Evolutionary conservation across 2,329 filamentous ascomycete species (phyloP).

Genomic region (Orbilia brochopaga): DNA sequence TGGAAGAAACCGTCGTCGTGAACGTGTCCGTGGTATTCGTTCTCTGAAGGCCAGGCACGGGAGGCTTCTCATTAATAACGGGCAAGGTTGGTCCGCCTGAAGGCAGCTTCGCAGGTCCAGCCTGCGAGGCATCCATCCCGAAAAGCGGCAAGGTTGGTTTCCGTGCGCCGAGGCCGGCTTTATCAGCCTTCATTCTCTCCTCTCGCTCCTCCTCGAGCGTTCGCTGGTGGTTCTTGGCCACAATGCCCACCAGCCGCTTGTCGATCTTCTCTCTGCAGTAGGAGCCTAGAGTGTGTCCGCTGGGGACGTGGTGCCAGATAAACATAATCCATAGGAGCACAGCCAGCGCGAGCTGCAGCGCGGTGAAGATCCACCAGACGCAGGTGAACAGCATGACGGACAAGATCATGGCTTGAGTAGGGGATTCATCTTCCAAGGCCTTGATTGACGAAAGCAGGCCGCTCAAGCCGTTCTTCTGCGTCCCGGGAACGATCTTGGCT

Average conservation of each 20-base stretch:
- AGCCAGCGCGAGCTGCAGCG: conserved; percentile 75
- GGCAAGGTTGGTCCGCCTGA: conserved; percentile 30
- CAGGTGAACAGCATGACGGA: conserved; percentile 80
- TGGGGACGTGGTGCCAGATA: conserved; percentile 88
- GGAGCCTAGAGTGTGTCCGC: conserved; percentile 75
- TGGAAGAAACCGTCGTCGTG: conserved; percentile 47
- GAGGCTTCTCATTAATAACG: conserved; percentile 29
- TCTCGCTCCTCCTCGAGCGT: conserved; percentile 74
- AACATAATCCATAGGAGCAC: conserved; percentile 83
- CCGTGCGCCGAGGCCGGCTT: conserved; percentile 25
- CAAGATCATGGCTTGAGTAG: conserved; percentile 76
- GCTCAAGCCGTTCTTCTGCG: conserved; percentile 60
- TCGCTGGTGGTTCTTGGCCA: conserved; percentile 84
- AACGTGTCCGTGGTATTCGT: conserved; percentile 47
- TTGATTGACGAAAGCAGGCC: conserved; percentile 55
- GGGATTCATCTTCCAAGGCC: conserved; percentile 72
- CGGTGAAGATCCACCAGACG: conserved; percentile 83
- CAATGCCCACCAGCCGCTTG: conserved; percentile 79
- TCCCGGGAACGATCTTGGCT: conserved; percentile 71
- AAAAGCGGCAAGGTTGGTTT: conserved; percentile 43
- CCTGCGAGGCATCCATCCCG: conserved; percentile 2
- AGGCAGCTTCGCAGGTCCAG: conserved; percentile 10
- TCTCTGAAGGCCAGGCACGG: conserved; percentile 35
- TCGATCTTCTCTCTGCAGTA: conserved; percentile 95
- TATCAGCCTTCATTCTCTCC: conserved; percentile 47